Conservation (phyloP, 1,284 basidiomycete species). For the Pyrrhoderma lamaoense region DNA sequence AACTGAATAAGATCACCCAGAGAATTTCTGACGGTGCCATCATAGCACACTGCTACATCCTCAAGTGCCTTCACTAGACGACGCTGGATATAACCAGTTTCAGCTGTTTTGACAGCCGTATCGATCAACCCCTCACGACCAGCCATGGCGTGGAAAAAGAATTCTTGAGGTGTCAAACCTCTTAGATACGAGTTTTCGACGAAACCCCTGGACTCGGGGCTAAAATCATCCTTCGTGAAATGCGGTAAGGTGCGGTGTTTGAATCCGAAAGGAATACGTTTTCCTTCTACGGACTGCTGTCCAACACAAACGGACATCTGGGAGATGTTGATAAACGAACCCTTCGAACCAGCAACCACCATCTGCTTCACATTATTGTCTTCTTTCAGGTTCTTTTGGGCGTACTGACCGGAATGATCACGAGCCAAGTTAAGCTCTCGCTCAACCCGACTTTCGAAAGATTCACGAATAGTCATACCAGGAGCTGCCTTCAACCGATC, state of each 20-base stretch:
- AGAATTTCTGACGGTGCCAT: constrained; percentile 97
- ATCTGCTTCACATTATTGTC: constrained; percentile 99
- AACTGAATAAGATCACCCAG: constrained; percentile 95
- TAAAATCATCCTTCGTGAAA: constrained; percentile 98
- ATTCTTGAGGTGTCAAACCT: constrained; percentile 95
- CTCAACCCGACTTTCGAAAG: constrained; percentile 92
- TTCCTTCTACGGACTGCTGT: constrained; percentile 97
- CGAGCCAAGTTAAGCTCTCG: constrained; percentile 91
- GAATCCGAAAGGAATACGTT: constrained; percentile 98
- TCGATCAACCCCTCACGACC: constrained; percentile 99
- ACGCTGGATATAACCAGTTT: constrained; percentile 98
- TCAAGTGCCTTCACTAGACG: constrained; percentile 97
- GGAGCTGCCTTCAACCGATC: constrained; percentile 83
- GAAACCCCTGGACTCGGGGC: constrained; percentile 96
- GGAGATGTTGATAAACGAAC: constrained; percentile 99
- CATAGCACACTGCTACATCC: constrained; percentile 96
- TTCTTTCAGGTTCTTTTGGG: constrained; percentile 93
- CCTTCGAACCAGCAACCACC: constrained; percentile 98
- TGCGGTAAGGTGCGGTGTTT: constrained; percentile 94
- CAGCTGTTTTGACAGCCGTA: constrained; percentile 99
- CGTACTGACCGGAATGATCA: constrained; percentile 92
- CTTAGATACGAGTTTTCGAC: constrained; percentile 99
- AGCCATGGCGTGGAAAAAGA: constrained; percentile 99
- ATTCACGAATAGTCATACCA: constrained; percentile 99
- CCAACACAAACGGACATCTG: constrained; percentile 99